Evolutionary conservation across 192 early-diverging fungal genomes (phyloP).

Genomic region (Entomortierella lignicola): DNA sequence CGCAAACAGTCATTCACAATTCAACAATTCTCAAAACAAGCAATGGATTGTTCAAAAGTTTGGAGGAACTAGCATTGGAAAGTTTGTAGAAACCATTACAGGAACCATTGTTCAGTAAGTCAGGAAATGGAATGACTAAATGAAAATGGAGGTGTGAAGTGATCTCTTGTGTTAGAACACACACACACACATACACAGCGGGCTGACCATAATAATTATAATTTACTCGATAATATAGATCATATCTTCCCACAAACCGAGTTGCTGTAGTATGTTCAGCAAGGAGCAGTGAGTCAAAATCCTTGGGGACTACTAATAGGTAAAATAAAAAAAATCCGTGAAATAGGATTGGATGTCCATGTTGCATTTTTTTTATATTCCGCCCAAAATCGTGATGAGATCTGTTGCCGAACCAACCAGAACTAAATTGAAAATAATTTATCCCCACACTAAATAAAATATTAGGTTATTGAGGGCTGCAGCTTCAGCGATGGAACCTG

Average conservation of each 20-base stretch:
- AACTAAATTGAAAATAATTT: no score
- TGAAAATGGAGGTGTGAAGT: no score
- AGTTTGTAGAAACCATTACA: constrained; percentile 76
- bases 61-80: constrained; percentile 97
- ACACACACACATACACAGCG: no score
- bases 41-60: constrained; percentile 90
- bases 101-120: constrained; percentile 86
- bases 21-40: background rate
- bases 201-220: no score
- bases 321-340: constrained; percentile 8
- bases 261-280: constrained; percentile 94
- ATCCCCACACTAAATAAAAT: no score
- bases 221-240: no score
- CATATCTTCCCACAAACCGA: constrained; percentile 74
- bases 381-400: constrained; percentile 8
- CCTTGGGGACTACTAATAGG: constrained; percentile 91
- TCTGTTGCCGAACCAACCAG: no score
- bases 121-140: no score
- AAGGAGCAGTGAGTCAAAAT: constrained; percentile 88
- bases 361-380: constrained; percentile 28
- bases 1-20: background rate
- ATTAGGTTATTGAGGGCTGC: constrained; percentile 75
- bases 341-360: constrained; percentile 15
- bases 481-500: constrained; percentile 74
- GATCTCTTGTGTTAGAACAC: no score